Percentiles rank a stretch among this genome's conserved stretches.
Evolutionary conservation across 2,329 filamentous ascomycete species (phyloP).

Genomic region (Colletotrichum viniferum): DNA sequence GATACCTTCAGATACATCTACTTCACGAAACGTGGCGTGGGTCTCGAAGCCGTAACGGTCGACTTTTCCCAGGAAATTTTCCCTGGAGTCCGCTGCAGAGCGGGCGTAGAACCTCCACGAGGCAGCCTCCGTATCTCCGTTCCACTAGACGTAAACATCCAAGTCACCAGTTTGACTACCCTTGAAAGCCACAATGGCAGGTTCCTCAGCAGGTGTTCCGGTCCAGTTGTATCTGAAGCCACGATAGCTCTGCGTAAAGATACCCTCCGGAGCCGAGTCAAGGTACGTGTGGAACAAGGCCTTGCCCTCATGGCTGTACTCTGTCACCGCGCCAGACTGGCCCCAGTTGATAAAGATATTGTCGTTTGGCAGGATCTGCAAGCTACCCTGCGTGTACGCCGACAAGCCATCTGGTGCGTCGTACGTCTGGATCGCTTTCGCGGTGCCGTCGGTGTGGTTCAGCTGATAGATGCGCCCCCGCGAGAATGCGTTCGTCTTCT

Average conservation of each 20-base stretch:
- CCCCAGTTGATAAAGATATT: not conserved
- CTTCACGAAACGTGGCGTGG: rapidly evolving
- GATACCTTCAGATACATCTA: rapidly evolving
- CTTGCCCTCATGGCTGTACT: not conserved
- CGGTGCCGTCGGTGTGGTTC: not conserved
- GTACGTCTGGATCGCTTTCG: not conserved
- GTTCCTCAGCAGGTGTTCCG: not conserved
- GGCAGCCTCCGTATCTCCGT: not conserved
- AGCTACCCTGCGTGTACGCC: not conserved
- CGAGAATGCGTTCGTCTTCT: not conserved
- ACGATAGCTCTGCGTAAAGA: not conserved
- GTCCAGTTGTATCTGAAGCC: not conserved
- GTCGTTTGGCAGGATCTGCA: not conserved
- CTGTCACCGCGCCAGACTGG: not conserved
- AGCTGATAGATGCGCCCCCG: not conserved
- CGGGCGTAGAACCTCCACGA: not conserved
- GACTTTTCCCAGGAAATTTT: not conserved
- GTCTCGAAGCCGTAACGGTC: not conserved
- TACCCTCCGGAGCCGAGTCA: not conserved
- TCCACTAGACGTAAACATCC: not conserved
- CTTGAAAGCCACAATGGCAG: not conserved
- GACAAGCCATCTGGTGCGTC: not conserved
- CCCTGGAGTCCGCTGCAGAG: rapidly evolving
- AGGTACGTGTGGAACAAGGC: not conserved
- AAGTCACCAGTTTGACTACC: rapidly evolving